Conservation (phyloP, 345 rosid species). For the Syzygium grande region DNA sequence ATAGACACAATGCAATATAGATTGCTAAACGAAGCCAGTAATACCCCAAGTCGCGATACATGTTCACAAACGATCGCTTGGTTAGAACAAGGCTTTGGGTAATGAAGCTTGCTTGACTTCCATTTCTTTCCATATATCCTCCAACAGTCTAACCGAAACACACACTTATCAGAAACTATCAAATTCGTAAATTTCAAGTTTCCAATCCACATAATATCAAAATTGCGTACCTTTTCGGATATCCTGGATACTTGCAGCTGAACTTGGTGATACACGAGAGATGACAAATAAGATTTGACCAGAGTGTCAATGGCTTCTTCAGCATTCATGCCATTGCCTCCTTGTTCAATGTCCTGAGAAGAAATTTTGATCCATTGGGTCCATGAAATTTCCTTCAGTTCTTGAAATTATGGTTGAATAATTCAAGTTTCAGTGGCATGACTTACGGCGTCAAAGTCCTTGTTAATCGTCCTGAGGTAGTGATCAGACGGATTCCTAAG, state of each 20-base stretch:
- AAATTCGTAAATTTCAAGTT: background rate
- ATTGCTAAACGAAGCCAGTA: slow-evolving; percentile 54
- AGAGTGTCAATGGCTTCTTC: slow-evolving; percentile 36
- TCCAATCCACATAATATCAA: background rate
- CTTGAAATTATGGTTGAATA: background rate
- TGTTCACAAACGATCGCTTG: slow-evolving; percentile 33
- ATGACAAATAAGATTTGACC: slow-evolving; percentile 26
- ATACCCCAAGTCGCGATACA: slow-evolving; percentile 55
- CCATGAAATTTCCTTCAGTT: background rate
- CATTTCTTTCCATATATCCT: slow-evolving; percentile 4
- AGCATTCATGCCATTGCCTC: slow-evolving; percentile 11
- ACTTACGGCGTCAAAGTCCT: slow-evolving; percentile 31
- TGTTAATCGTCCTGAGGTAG: slow-evolving; percentile 29
- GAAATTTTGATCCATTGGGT: too few species aligned
- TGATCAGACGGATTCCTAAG: background rate
- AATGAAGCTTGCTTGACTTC: slow-evolving; percentile 23
- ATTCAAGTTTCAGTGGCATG: background rate
- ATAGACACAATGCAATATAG: slow-evolving; percentile 35
- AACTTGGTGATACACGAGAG: slow-evolving; percentile 17
- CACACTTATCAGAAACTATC: background rate
- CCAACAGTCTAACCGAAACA: background rate
- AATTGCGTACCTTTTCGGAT: slow-evolving; percentile 16
- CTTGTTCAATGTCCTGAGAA: slow-evolving; percentile 33
- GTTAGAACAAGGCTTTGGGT: slow-evolving; percentile 29
- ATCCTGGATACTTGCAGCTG: slow-evolving; percentile 14